Base-by-base conservation (phyloP, 352 stramenopile genomes). In the Pythium folliculosum region DNA sequence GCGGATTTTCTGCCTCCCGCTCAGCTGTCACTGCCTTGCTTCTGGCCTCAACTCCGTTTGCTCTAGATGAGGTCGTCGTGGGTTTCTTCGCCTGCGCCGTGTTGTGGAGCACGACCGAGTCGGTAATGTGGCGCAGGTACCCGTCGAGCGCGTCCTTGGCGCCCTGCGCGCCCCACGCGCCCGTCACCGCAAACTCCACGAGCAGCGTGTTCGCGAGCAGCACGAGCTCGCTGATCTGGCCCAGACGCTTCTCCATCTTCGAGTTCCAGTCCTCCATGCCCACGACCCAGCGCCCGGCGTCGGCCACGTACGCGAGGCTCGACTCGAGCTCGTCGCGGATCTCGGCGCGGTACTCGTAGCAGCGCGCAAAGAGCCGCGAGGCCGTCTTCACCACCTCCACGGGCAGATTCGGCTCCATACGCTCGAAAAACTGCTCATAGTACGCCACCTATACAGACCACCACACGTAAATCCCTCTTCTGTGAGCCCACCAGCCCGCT, bases 251-350 rank as follows among this genome's bases (percentile, higher is more conserved):
- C 54, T 94, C 86, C 86, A 94, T 94, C 61, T 94, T 94, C 56
- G 81, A 87, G 70, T 91, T 94, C 86, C 86, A 94, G 63, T 94
- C 86, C 19, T 90, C 86, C 60, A 94, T 81, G 37, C 86, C 86
- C 5, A 94, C 82, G 21, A 92, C 74, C 86, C 86, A 94, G n/a
- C 86, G 86, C 17, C 86, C 85, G 1, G 69, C 59, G 43, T 75
- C 63, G 13, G 53, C 52, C 12, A 80, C 81, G 53, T 75, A 94
- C 51, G 65, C 65, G 17, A 72, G 53, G 58, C 58, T 67, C 51
- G 65, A 72, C 84, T 94, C 84, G 7, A 94, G 68, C 48, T 94
- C 86, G 48, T 92, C 84, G 19, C 86, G 86, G 65, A 94, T 90
- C 60, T 91, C 84, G 45, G 88, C 84, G 48, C 86, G 79, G 59